These are phyloP conservation scores for Pseudopyricularia cyperi DNA, from an alignment of 2,329 filamentous ascomycete species.

Conservation along the genomic window DNA sequence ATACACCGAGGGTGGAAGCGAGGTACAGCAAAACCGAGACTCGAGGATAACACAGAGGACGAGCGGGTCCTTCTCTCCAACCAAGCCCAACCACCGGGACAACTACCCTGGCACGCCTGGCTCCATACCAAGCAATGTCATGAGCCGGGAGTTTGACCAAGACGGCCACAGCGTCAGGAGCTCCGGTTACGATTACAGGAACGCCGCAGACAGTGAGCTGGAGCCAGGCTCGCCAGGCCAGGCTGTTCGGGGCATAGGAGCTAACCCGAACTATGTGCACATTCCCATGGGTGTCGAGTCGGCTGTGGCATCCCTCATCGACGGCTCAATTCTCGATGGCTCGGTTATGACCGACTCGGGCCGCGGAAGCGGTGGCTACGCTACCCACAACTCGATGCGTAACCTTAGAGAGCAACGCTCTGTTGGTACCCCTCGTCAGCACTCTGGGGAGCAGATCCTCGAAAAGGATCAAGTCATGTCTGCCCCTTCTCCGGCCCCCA, in stretches of 20 bases:
- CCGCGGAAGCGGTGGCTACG: constrained; percentile 31
- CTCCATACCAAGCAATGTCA: constrained; percentile 40
- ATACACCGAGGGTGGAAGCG: constrained; percentile 58
- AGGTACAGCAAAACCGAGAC: constrained; percentile 42
- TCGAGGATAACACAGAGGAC: constrained; percentile 36
- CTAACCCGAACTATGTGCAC: constrained; percentile 66
- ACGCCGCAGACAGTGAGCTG: constrained; percentile 39
- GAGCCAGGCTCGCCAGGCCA: constrained; percentile 51
- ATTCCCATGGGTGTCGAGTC: constrained; percentile 68
- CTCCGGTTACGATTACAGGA: constrained; percentile 42
- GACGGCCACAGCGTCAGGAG: constrained; percentile 43
- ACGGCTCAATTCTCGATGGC: constrained; percentile 56
- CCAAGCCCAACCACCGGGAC: constrained; percentile 38
- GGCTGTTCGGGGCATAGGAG: constrained; percentile 55
- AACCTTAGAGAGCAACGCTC: constrained; percentile 24
- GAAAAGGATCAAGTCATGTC: constrained; percentile 14
- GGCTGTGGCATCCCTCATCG: constrained; percentile 72
- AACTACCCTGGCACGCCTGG: constrained; percentile 30
- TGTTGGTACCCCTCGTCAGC: constrained; percentile 11
- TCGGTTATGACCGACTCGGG: constrained; percentile 57
- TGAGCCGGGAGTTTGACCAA: constrained; percentile 39
- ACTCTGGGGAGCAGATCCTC: background rate
- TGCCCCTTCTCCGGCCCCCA: constrained; percentile 10
- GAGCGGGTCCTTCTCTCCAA: constrained; percentile 45
- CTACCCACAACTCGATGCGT: constrained; percentile 21